Evolutionary conservation across 2,329 filamentous ascomycete genomes (phyloP).

Genomic region (Ramularia collo-cygni): DNA sequence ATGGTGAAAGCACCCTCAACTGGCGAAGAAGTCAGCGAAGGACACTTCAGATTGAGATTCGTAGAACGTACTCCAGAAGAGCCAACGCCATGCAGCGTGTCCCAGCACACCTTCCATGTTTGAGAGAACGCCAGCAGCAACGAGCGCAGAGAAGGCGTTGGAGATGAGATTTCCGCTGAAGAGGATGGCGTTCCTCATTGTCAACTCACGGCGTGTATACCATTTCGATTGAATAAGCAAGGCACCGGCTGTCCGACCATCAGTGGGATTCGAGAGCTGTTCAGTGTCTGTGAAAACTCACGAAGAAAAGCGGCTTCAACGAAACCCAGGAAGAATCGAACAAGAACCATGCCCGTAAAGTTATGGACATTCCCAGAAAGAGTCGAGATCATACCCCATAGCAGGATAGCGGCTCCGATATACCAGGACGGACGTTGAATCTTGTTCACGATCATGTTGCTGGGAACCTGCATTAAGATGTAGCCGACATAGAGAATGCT

Average conservation of each 20-base stretch:
- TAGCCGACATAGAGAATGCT: constrained; percentile 57
- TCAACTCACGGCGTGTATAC: constrained; percentile 65
- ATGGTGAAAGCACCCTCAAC: constrained; percentile 27
- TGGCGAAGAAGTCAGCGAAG: constrained; percentile 10
- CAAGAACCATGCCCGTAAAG: constrained; percentile 25
- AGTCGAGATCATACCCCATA: constrained; percentile 65
- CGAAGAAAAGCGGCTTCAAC: constrained; percentile 33
- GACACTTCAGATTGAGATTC: too few relatives aligned
- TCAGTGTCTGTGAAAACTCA: not conserved
- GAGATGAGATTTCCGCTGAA: constrained; percentile 64
- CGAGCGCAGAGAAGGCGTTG: constrained; percentile 62
- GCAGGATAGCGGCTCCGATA: constrained; percentile 66
- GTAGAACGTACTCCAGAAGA: not conserved
- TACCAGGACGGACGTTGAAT: constrained; percentile 53
- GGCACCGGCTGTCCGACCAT: constrained; percentile 25
- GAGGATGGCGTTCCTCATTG: constrained; percentile 57
- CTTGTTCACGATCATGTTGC: constrained; percentile 72
- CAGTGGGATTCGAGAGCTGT: constrained; percentile 33
- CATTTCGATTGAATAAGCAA: constrained; percentile 58
- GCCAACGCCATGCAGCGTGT: constrained; percentile 49
- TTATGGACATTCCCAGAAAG: constrained; percentile 25
- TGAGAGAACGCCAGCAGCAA: constrained; percentile 55
- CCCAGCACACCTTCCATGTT: constrained; percentile 55
- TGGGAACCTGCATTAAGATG: constrained; percentile 39
- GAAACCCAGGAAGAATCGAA: constrained; percentile 58